These are phyloP conservation scores for Marasmius fiardii DNA, from an alignment of 1,284 basidiomycete genomes.

Conservation along the genomic window DNA sequence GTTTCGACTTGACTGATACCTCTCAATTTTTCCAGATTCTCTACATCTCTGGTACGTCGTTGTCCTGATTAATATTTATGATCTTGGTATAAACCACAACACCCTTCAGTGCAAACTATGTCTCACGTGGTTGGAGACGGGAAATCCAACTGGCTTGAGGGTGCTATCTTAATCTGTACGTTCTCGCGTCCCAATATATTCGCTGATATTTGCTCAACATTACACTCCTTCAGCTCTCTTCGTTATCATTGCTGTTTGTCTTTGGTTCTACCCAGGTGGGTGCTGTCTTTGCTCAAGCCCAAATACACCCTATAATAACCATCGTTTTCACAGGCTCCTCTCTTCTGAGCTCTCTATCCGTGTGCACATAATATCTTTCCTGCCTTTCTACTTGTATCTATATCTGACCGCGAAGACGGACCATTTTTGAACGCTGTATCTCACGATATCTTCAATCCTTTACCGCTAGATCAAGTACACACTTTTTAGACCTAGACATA, in stretches of 20 bases:
- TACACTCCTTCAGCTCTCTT: conserved; percentile 27
- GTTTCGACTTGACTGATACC: neutral
- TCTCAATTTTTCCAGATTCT: conserved; percentile 25
- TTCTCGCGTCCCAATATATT: conserved; percentile 1
- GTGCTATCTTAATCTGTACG: conserved; percentile 69
- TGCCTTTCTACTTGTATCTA: neutral
- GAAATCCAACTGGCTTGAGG: conserved; percentile 82
- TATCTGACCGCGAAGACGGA: neutral
- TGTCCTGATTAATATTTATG: neutral
- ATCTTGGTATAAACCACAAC: neutral
- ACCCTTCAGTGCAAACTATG: conserved; percentile 70
- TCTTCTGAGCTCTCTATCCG: neutral
- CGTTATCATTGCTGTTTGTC: conserved; percentile 35
- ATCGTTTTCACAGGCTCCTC: neutral
- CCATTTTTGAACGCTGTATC: neutral
- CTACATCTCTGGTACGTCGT: conserved; percentile 28
- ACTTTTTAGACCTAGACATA: neutral
- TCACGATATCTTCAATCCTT: neutral
- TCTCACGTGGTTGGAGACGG: conserved; percentile 82
- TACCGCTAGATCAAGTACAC: neutral
- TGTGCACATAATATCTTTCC: neutral
- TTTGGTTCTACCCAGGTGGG: conserved; percentile 39
- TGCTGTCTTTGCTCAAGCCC: neutral
- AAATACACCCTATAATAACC: neutral
- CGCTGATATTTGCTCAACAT: neutral